Base-by-base conservation (phyloP, 345 rosid species). In the Populus nigra region DNA sequence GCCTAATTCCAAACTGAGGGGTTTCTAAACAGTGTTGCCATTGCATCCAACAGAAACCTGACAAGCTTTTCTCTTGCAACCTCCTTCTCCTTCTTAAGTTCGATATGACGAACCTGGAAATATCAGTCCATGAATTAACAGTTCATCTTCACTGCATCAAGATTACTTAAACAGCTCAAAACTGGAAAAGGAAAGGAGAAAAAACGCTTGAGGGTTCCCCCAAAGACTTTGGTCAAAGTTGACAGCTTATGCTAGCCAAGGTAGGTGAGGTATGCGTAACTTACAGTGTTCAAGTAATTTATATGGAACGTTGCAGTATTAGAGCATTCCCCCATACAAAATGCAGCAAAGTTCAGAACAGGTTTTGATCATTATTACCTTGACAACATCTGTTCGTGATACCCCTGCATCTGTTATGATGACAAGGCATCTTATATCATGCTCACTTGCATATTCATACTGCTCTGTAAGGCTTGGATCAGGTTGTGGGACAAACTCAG, bases 391-490 rank as follows among this genome's bases (percentile, higher is more conserved):
- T 25, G 88, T 80, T 82, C 91, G 94, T 73, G 93, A 86, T 55
- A 90, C 87, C 33, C 93, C 93, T 12, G 91, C 83, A 79, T 95
- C 98, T 38, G 97, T 85, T 57, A 95, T 82, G 82, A 93, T 92
- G 79, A 93, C 93, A 55, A 95, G 89, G 86, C 93, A 95, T 81
- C 90, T 92, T 77, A 95, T 91, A 49, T 89, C 94, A 81, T 92
- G 96, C 83, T 95, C 99, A 68, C 84, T 92, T 72, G 99, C 99
- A 83, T 92, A 95, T 84, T 95, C 98, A 75, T 95, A 93, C 83
- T 95, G 98, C 88, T 95, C 99, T 10, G 92, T 93, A 65, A 95
- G 91, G 87, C 97, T 95, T 84, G 99, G 97, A 91, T 95, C 98
- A 11, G 94, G 92, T 73, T 84, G 39, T 11, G 91, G 93, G 72